These are phyloP conservation scores for Saccharata proteae DNA, from an alignment of 2,329 filamentous ascomycete species.

Conservation along the genomic window DNA sequence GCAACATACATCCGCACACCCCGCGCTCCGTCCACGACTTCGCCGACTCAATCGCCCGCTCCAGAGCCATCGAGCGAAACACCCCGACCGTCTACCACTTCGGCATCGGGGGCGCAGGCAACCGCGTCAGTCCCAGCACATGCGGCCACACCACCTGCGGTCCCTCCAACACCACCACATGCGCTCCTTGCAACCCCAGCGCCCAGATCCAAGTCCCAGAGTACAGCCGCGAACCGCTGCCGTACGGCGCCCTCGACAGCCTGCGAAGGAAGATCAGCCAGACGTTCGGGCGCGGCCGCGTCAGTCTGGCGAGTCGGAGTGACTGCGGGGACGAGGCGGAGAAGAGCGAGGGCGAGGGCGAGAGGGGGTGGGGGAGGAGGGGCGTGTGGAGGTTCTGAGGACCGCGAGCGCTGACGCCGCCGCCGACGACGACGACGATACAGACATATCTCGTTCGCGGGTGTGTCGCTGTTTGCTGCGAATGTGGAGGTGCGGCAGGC, in stretches of 20 bases:
- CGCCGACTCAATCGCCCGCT: conserved; percentile 8
- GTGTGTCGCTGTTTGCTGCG: too few species aligned
- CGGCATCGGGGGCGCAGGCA: conserved; percentile 15
- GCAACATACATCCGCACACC: conserved; percentile 10
- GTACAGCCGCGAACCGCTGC: conserved; percentile 10
- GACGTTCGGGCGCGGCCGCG: conserved; percentile 4
- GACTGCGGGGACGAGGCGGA: conserved; percentile 17
- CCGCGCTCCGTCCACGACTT: conserved; percentile 1
- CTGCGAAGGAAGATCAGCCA: conserved; percentile 11
- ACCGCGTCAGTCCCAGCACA: conserved; percentile 4
- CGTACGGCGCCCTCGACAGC: conserved; percentile 13
- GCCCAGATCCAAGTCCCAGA: too few species aligned
- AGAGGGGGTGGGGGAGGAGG: not conserved
- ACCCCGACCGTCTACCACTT: conserved; percentile 3
- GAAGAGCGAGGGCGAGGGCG: conserved; percentile 2
- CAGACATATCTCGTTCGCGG: too few species aligned
- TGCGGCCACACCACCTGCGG: too few species aligned
- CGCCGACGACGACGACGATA: too few species aligned
- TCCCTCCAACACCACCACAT: too few species aligned
- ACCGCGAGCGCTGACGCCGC: too few species aligned
- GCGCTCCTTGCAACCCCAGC: too few species aligned
- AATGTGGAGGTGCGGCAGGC: too few species aligned
- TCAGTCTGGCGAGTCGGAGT: conserved; percentile 2
- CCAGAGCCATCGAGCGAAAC: conserved; percentile 1
- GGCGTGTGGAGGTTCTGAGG: conserved; percentile 7